Base-by-base conservation (phyloP, 129 eudicot species). In the Flaveria bidentis region DNA sequence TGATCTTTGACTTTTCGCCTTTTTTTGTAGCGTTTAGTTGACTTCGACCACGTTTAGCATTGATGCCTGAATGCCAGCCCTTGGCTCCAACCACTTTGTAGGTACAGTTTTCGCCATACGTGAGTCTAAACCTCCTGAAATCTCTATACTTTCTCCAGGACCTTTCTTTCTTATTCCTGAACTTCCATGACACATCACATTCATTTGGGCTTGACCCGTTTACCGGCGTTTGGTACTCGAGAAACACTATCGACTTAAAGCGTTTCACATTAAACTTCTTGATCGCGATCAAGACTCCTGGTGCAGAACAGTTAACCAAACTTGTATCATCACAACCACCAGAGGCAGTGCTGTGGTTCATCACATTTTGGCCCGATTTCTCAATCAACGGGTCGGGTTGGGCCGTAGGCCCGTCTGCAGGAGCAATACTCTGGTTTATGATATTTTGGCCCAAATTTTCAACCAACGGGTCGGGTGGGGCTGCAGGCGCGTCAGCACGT, bases 121-220 rank as follows among this genome's bases (percentile, higher is more conserved):
- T 92, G 11, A 95, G 86, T 65, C 58, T 89, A 79, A 87, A 91
- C 88, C 97, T 84, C 56, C 99, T 81, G 56, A 95, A 95, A 85
- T 95, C 99, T 81, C 97, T 78, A 68, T 95, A 95, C 85, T 80
- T 87, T 72, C 99, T 89, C 99, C 99, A 95, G 3, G 99, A 95
- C 67, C 84, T 95, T 83, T 95, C 99, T 69, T 85, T 95, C 82
- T 84, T 84, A 74, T 95, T 95, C 84, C 96, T 68, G 81, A 86
- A 95, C 81, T 84, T 89, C 99, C 99, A 95, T 18, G 91, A 55
- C 74, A 95, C 97, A 69, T 95, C 99, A 82, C 99, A 95, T 67
- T 95, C 96, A 61, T 87, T 85, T 10, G 85, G 82, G 68, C 78
- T 87, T 11, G 94, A 84, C 71, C 96, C 96, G 47, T 91, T 88